A percentile compares a stretch with the other conserved stretches of the same genome.
Conservation (phyloP, 768 basidiomycete genomes). For the Xerocomellus chrysenteron region DNA sequence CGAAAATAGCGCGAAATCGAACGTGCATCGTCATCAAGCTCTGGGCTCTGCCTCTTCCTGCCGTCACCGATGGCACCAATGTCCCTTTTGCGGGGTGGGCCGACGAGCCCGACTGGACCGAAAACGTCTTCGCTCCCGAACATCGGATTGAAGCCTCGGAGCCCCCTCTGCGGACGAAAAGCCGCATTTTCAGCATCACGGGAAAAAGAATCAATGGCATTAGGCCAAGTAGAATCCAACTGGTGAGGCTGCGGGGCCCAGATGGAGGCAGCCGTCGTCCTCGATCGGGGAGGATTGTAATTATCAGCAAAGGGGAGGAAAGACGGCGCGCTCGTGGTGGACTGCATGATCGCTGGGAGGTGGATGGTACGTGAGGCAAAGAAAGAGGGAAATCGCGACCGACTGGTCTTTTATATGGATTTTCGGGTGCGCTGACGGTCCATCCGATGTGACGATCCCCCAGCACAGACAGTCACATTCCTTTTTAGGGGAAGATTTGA, state of each 20-base stretch:
- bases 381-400: constrained; percentile 37
- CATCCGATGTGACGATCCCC: constrained; percentile 33
- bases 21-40: constrained; percentile 48
- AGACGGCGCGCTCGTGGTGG: constrained; percentile 22
- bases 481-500: constrained; percentile 32
- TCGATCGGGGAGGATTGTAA: constrained; percentile 39
- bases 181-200: constrained; percentile 47
- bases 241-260: constrained; percentile 83
- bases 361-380: constrained; percentile 42
- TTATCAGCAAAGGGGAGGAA: constrained; percentile 39
- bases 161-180: constrained; percentile 30
- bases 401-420: constrained; percentile 35
- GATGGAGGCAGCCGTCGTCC: constrained; percentile 56
- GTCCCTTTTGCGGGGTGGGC: constrained; percentile 41
- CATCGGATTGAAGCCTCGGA: constrained; percentile 20
- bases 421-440: constrained; percentile 22
- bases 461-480: constrained; percentile 29
- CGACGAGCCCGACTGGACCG: constrained; percentile 46
- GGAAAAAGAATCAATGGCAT: constrained; percentile 59
- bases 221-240: constrained; percentile 66
- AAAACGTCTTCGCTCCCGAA: constrained; percentile 61
- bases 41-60: constrained; percentile 59
- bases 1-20: constrained; percentile 17
- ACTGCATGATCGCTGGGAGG: constrained; percentile 28
- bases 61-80: constrained; percentile 82